These are phyloP conservation scores for Pseudonitzschia delicatissima DNA, from an alignment of 108 stramenopile genomes.

Conservation along the genomic window DNA sequence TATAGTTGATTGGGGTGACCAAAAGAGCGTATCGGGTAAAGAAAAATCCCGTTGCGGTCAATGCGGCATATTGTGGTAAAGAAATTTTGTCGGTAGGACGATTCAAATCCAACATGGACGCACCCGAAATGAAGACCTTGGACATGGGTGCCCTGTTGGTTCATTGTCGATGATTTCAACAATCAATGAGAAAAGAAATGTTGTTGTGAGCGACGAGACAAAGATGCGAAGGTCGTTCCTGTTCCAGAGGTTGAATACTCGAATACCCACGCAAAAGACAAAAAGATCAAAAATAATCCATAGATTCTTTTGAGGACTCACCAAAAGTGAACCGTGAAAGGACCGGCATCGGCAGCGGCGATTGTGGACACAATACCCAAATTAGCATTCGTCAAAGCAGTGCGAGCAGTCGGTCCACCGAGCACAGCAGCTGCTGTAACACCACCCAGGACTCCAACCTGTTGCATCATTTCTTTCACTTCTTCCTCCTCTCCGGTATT, in stretches of 20 bases:
- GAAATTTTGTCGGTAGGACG: conserved; percentile 85
- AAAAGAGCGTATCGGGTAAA: conserved; percentile 81
- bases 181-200: too few relatives aligned
- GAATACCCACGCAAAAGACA: not conserved
- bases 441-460: conserved; percentile 65
- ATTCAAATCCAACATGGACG: conserved; percentile 75
- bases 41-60: conserved; percentile 84
- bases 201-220: too few relatives aligned
- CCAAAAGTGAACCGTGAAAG: conserved; percentile 60
- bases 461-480: conserved; percentile 56
- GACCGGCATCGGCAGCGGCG: conserved; percentile 77
- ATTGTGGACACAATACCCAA: conserved; percentile 58
- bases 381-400: conserved; percentile 45
- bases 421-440: conserved; percentile 53
- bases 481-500: conserved; percentile 59
- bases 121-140: conserved; percentile 86
- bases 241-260: not conserved
- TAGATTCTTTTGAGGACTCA: not conserved
- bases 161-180: not conserved
- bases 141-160: conserved; percentile 89
- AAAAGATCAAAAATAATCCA: conserved; percentile 1
- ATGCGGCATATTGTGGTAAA: conserved; percentile 78
- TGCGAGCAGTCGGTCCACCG: conserved; percentile 56
- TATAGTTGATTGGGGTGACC: conserved; percentile 81
- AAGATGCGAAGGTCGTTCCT: not conserved